Percentiles rank a stretch among this genome's conserved stretches.
Evolutionary conservation across 2,329 filamentous ascomycete species (phyloP).

Genomic region (Cladosporium sphaerospermum): DNA sequence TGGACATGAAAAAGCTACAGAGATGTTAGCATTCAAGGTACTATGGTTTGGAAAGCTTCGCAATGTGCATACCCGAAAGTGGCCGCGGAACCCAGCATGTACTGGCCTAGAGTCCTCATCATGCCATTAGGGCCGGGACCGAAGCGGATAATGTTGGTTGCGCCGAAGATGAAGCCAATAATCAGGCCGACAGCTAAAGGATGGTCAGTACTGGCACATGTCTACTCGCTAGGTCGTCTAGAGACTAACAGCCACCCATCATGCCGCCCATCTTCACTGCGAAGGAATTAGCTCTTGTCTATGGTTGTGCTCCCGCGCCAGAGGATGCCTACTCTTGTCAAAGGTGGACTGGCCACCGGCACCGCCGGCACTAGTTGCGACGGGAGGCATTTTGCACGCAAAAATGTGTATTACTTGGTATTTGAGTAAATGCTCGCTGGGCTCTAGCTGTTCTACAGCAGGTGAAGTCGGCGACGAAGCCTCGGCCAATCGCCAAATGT

Average conservation of each 20-base stretch:
- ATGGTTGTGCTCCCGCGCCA: not conserved
- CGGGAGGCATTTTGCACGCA: slow-evolving; percentile 26
- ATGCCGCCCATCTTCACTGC: slow-evolving; percentile 95
- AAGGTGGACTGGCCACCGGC: slow-evolving; percentile 56
- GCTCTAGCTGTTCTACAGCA: not conserved
- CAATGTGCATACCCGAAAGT: slow-evolving; percentile 73
- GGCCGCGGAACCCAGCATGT: slow-evolving; percentile 90
- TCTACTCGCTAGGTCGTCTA: slow-evolving; percentile 97
- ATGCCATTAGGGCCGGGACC: slow-evolving; percentile 90
- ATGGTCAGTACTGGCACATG: slow-evolving; percentile 56
- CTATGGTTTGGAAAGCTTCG: not conserved
- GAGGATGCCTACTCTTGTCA: slow-evolving; percentile 57
- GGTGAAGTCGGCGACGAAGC: not conserved
- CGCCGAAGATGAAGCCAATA: slow-evolving; percentile 97
- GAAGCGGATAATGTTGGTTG: slow-evolving; percentile 84
- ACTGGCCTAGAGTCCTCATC: slow-evolving; percentile 89
- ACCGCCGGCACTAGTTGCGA: slow-evolving; percentile 20
- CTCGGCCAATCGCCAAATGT: not conserved
- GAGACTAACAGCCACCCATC: slow-evolving; percentile 89
- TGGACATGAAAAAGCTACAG: slow-evolving; percentile 89
- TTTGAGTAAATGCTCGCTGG: too few species aligned
- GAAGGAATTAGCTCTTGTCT: slow-evolving; percentile 15
- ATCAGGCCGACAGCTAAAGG: slow-evolving; percentile 79
- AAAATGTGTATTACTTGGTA: too few species aligned
- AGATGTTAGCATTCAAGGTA: slow-evolving; percentile 17